Base-by-base conservation (phyloP, 2,329 filamentous ascomycete species). In the Fusarium luffae region DNA sequence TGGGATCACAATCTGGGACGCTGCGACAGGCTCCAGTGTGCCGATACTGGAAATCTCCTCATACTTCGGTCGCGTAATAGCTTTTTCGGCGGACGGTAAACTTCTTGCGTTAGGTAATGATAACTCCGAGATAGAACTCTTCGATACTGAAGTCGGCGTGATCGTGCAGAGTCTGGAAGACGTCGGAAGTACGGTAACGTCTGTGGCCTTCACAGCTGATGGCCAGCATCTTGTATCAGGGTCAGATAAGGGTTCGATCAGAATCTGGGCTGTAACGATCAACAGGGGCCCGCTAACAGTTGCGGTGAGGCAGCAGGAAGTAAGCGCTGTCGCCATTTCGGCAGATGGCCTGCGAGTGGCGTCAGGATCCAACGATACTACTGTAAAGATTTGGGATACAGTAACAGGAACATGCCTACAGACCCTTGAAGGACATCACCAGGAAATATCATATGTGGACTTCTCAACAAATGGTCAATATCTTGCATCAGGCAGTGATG, bases 171-270 rank as follows among this genome's bases (percentile, higher is more conserved):
- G 4, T 13, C 12, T 42, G 2, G 9, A 42, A 2, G n/a, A 7
- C 1, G 2, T 0, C 0, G 13, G 40, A 5, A 4, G n/a, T 5
- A 0, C 0, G 1, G 4, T 5, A 21, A 3, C 0, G 7, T 14
- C 12, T 7, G 1, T 21, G 12, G 12, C n/a, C 40, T 42, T 42
- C 0, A 19, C n/a, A 4, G 1, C 12, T 9, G 12, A 42, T 9
- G 40, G 11, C 1, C 11, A 42, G 11, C n/a, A 16, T 42, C 4
- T 42, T 14, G 4, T 42, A 14, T 19, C n/a, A 19, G 12, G 11
- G 12, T 42, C 7, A 4, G 3, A 5, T 0, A 0, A 14, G 3
- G 40, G n/a, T 12, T 8, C 4, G 0, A 3, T 41, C 0, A n/a
- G 14, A 6, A 4, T 41, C 7, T 42, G 40, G 40, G 4, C 4